Evolutionary conservation across 169 alveolate genomes (phyloP), one percentile per base, ranked within the genome.

Genomic region (Blepharisma undulans): DNA sequence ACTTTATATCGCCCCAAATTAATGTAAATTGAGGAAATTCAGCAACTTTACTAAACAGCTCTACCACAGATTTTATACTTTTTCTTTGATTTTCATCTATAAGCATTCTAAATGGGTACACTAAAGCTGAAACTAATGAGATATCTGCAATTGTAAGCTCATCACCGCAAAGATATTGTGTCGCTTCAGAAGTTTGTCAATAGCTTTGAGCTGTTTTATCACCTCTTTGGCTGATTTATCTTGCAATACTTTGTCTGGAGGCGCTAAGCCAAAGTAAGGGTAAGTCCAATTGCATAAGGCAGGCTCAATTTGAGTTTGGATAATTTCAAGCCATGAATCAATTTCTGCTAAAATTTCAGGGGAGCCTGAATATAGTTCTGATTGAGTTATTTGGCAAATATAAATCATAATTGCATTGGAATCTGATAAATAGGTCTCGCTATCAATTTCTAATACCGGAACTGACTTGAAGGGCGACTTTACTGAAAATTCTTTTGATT

Each of bases 101-200:
- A 27, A 94, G 90, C 61, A 92, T 86, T 72, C 92, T 89, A 89
- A 97, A 94, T 76, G 97, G 90, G 87, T 92, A 96, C 84, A 92
- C 92, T 66, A 98, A 87, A 60, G 96, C 92, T 14, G 95, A 93
- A 34, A 96, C 98, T 32, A 97, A 90, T 66, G 93, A 94, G 33
- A 98, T 88, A 92, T 98, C 99, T 60, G 99, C 99, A 74, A 98
- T 89, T 78, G 99, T 95, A 32, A 98, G 89, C 60, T 90, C 87
- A 90, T 98, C 98, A 10, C 99, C 99, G 66, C 97, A 99, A 80
- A 98, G 93, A 96, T 92, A 98, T 33, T 76, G 71, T 88, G 89
- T 30, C 90, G 91, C 76, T 93, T 79, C 32, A 97, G 88, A 86
- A 87, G 91, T 21, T 91, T 92, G 93, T 97, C 96, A 79, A 95